These are phyloP conservation scores for Phytophthora aleatoria DNA, from an alignment of 352 stramenopile genomes.

Conservation along the genomic window DNA sequence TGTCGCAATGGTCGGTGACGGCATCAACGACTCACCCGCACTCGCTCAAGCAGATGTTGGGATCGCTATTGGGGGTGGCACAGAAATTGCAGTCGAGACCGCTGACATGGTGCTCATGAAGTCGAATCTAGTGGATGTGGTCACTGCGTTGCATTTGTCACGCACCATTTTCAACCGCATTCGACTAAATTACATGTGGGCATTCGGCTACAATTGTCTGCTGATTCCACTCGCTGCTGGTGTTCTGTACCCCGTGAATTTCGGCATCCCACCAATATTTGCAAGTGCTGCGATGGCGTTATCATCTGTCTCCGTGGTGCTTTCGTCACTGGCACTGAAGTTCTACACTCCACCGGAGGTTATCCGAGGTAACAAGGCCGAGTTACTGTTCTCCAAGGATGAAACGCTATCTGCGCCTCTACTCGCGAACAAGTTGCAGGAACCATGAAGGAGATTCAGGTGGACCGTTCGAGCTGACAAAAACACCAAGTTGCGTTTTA, in stretches of 20 bases:
- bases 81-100: constrained; percentile 97
- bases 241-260: constrained; percentile 94
- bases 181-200: constrained; percentile 96
- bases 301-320: constrained; percentile 95
- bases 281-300: constrained; percentile 96
- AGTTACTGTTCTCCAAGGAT: constrained; percentile 66
- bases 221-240: constrained; percentile 96
- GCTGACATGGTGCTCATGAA: constrained; percentile 93
- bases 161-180: constrained; percentile 96
- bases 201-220: constrained; percentile 97
- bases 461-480: too few relatives aligned
- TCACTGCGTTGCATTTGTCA: constrained; percentile 95
- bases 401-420: constrained; percentile 53
- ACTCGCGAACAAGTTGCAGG: constrained; percentile 46
- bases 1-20: constrained; percentile 97
- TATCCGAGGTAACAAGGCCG: constrained; percentile 42
- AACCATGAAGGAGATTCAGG: background rate
- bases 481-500: too few relatives aligned
- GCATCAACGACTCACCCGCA: constrained; percentile 98
- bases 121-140: constrained; percentile 90
- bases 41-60: constrained; percentile 96
- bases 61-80: constrained; percentile 94
- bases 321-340: constrained; percentile 91
- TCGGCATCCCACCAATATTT: constrained; percentile 94
- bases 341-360: constrained; percentile 82